Conservation (phyloP, 2,329 filamentous ascomycete genomes). For the Thermothelomyces thermophilus region DNA sequence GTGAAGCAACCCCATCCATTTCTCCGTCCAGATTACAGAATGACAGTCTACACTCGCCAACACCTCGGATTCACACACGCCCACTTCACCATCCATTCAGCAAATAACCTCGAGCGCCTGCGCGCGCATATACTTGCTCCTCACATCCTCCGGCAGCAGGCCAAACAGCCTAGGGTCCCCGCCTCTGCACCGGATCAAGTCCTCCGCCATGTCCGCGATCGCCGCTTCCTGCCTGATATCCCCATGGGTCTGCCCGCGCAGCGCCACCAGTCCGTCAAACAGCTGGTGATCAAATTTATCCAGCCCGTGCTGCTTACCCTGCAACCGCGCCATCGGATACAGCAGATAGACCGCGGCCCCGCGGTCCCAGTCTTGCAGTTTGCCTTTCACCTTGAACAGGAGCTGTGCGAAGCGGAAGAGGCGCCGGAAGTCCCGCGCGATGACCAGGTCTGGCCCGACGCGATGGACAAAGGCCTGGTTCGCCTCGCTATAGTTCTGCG, state of each 20-base stretch:
- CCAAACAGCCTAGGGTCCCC: constrained; percentile 45
- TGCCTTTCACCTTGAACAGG: constrained; percentile 62
- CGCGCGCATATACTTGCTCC: constrained; percentile 55
- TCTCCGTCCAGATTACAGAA: too few relatives aligned
- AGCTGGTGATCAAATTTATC: constrained; percentile 32
- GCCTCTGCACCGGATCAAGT: constrained; percentile 58
- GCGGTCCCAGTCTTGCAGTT: constrained; percentile 65
- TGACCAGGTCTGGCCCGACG: constrained; percentile 75
- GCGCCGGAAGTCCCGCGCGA: constrained; percentile 70
- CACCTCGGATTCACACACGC: too few relatives aligned
- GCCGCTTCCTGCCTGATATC: constrained; percentile 59
- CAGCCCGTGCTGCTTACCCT: constrained; percentile 29
- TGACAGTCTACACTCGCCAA: too few relatives aligned
- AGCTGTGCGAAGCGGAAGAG: constrained; percentile 51
- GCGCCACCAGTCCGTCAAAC: constrained; percentile 51
- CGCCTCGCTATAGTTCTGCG: constrained; percentile 69
- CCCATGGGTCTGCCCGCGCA: constrained; percentile 50
- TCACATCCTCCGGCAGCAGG: constrained; percentile 65
- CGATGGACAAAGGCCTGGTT: constrained; percentile 74
- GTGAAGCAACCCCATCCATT: background rate
- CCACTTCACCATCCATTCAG: background rate
- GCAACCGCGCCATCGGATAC: constrained; percentile 46
- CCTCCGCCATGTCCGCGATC: constrained; percentile 72
- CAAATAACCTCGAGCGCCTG: constrained; percentile 21
- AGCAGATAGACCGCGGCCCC: constrained; percentile 74